Evolutionary conservation across 495 filamentous ascomycete species (phyloP).

Genomic region (Penicillium coprophilum): DNA sequence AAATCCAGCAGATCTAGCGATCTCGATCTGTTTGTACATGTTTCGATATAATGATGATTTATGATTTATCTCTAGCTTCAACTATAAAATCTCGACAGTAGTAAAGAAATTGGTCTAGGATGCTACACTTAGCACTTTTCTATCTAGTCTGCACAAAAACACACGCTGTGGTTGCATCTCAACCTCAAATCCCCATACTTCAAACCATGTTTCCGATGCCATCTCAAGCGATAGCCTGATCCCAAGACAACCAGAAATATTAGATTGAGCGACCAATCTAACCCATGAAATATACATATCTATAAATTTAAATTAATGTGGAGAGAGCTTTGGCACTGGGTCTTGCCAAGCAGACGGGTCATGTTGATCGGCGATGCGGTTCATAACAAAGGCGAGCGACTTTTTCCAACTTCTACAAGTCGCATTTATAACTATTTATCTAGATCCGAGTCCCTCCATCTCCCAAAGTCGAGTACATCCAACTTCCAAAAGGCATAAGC

Average conservation of each 20-base stretch:
- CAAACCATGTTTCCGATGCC: not conserved
- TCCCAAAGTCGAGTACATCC: not conserved
- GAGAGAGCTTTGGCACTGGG: constrained; percentile 65
- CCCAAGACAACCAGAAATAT: not conserved
- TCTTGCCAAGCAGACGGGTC: constrained; percentile 55
- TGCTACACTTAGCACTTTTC: not conserved
- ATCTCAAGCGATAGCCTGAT: not conserved
- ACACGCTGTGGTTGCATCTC: no score
- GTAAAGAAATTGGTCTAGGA: not conserved
- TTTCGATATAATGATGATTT: not conserved
- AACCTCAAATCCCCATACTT: not conserved
- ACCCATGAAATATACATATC: not conserved
- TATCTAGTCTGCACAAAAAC: no score
- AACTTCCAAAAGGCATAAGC: not conserved
- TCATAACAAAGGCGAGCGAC: constrained; percentile 18
- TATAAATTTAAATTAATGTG: constrained; percentile 32
- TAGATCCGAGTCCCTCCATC: not conserved
- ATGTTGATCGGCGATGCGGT: constrained; percentile 62
- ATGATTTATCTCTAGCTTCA: not conserved
- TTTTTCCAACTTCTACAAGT: not conserved
- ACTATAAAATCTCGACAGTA: not conserved
- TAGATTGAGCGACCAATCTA: no score
- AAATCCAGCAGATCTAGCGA: not conserved
- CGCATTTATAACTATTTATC: not conserved
- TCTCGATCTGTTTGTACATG: not conserved